Evolutionary conservation across 768 basidiomycete genomes (phyloP).

Genomic region (Lentinula sp.): DNA sequence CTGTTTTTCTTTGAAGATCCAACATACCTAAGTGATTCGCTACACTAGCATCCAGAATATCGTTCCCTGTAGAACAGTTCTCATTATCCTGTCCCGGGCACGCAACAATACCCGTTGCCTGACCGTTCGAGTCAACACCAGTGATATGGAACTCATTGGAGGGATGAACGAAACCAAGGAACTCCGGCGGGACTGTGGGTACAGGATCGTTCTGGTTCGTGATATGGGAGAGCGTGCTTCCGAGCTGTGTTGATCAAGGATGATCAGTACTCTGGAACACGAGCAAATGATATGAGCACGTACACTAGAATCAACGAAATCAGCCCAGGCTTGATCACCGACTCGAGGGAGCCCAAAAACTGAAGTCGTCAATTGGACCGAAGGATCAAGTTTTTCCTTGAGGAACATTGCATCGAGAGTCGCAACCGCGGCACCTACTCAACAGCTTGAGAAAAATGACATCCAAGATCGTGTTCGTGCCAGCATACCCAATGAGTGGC

Average conservation of each 20-base stretch:
- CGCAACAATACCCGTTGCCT: constrained; percentile 20
- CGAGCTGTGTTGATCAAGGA: constrained; percentile 11
- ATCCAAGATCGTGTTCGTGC: not conserved
- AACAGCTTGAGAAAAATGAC: not conserved
- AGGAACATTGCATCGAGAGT: constrained; percentile 37
- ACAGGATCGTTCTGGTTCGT: constrained; percentile 39
- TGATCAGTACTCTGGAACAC: not conserved
- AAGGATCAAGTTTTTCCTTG: constrained; percentile 25
- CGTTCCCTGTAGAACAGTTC: constrained; percentile 20
- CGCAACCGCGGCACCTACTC: constrained; percentile 37
- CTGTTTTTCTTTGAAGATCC: not conserved
- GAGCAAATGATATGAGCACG: not conserved
- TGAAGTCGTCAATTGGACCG: constrained; percentile 24
- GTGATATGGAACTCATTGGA: constrained; percentile 36
- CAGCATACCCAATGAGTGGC: constrained; percentile 34
- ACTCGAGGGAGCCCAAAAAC: constrained; percentile 39
- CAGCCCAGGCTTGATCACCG: constrained; percentile 37
- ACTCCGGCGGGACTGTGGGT: constrained; percentile 29
- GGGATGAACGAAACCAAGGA: constrained; percentile 30
- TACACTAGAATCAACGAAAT: constrained; percentile 31
- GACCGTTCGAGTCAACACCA: constrained; percentile 20
- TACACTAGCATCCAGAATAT: constrained; percentile 13
- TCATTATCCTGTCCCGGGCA: constrained; percentile 36
- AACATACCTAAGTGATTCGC: constrained; percentile 17
- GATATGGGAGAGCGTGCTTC: constrained; percentile 20